Evolutionary conservation across 495 filamentous ascomycete genomes (phyloP).

Genomic region (Durotheca rogersii): DNA sequence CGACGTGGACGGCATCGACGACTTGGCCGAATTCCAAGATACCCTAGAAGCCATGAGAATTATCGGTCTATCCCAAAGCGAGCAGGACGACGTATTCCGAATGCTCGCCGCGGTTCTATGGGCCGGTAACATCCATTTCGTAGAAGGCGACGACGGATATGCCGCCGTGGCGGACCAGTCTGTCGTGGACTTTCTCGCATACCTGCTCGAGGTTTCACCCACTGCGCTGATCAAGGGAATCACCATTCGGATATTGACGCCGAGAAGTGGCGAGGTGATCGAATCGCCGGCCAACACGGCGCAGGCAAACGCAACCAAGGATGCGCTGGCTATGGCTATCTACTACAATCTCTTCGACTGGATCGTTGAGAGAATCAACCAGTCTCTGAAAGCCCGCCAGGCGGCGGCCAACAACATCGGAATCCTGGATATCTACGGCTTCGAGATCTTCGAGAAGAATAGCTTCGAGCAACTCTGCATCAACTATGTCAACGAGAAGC

Average conservation of each 20-base stretch:
- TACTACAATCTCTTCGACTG: slow-evolving; percentile 99
- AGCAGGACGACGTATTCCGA: slow-evolving; percentile 96
- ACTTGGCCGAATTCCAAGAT: slow-evolving; percentile 84
- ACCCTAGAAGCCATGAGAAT: slow-evolving; percentile 92
- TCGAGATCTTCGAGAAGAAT: slow-evolving; percentile 99
- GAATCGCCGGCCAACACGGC: slow-evolving; percentile 88
- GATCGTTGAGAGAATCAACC: slow-evolving; percentile 93
- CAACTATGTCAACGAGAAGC: slow-evolving; percentile 99
- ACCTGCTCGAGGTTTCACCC: slow-evolving; percentile 85
- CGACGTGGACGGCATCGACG: slow-evolving; percentile 91
- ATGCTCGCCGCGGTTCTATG: slow-evolving; percentile 93
- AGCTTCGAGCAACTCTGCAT: slow-evolving; percentile 99
- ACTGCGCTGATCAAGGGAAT: slow-evolving; percentile 81
- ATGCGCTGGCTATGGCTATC: slow-evolving; percentile 91
- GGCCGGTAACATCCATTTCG: slow-evolving; percentile 90
- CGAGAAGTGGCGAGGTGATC: slow-evolving; percentile 80
- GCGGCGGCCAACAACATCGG: slow-evolving; percentile 81
- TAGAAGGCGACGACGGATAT: slow-evolving; percentile 85
- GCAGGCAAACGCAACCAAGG: slow-evolving; percentile 89
- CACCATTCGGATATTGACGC: slow-evolving; percentile 86
- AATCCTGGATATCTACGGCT: slow-evolving; percentile 99
- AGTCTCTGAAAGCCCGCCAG: slow-evolving; percentile 78
- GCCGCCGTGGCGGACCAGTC: slow-evolving; percentile 82
- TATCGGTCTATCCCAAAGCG: slow-evolving; percentile 82
- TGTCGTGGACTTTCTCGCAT: slow-evolving; percentile 90